A percentile compares a stretch with the other conserved stretches of the same genome.
Conservation (phyloP, 805 yeast species). For the Sugiyamaella valdiviana region DNA sequence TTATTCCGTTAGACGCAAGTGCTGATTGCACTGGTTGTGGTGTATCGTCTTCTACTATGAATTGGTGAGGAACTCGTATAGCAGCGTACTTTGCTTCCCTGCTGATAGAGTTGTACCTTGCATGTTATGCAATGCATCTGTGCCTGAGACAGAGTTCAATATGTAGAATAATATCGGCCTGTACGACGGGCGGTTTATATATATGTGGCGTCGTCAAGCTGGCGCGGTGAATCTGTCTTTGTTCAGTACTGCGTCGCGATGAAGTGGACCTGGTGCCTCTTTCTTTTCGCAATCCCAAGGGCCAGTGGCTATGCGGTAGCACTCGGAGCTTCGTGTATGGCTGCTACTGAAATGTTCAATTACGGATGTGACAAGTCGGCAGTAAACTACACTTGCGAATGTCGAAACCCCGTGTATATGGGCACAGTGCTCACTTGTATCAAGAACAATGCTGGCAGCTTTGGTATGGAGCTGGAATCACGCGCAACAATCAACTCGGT, state of each 20-base stretch:
- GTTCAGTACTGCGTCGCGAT: background rate
- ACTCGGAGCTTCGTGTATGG: conserved; percentile 10
- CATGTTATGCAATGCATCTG: background rate
- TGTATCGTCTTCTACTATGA: no score
- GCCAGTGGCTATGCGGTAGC: background rate
- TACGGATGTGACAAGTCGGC: conserved; percentile 7
- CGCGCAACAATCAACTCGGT: conserved; percentile 3
- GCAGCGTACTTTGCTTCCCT: no score
- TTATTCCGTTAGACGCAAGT: no score
- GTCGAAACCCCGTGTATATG: conserved; percentile 8
- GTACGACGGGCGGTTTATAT: background rate
- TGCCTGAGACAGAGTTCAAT: background rate
- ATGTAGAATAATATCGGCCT: background rate
- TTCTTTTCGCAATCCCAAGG: background rate
- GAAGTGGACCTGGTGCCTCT: background rate
- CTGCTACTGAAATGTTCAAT: conserved; percentile 6
- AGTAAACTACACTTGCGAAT: conserved; percentile 6
- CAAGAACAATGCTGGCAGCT: conserved; percentile 4
- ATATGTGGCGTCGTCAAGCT: no score
- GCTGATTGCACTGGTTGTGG: no score
- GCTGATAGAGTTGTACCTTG: no score
- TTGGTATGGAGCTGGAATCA: background rate
- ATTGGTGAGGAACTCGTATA: no score
- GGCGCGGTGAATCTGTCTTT: background rate
- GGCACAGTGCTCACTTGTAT: conserved; percentile 8